Base-by-base conservation (phyloP, 2,329 filamentous ascomycete genomes). In the Plectosphaerella plurivora region DNA sequence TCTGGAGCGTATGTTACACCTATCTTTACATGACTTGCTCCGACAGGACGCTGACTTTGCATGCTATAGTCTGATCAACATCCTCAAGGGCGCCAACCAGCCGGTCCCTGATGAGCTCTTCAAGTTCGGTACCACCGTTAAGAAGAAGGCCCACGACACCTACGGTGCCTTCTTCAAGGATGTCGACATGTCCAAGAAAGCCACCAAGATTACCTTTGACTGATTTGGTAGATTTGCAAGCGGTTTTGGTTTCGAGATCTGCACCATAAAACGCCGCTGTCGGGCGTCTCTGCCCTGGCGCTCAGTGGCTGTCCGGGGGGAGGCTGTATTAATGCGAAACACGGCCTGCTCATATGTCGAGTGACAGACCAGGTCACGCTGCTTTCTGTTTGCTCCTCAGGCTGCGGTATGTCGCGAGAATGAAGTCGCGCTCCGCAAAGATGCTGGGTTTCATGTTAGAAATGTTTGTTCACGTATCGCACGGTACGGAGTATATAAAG, bases 161-260 rank as follows among this genome's bases (percentile, higher is more conserved):
- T 99, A 97, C 66, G 94, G 94, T 53, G 91, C 91, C 33, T 97
- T 97, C 68, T 96, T 89, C 79, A 96, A 94, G 73, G 91, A 97
- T 62, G 85, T 89, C 9, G 88, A 90, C 62, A 86, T 86, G 69
- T 89, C 82, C 68, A 88, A 93, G 73, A 87, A 89, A 70, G 86
- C 89, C 25, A 94, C 88, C 53, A 97, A 96, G 78, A 96, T 97
- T 67, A 92, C 84, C 46, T 97, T 97, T 74, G 91, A 96, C 64
- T 81, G 68, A 55, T 47, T 22, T 12, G 28, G 28, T 33, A 33
- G 28, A 33, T 33, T 33, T 33, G 28, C 28, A 12, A 33, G 28
- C 11, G 8, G 28, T 9, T 33, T 33, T 9, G 11, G 28, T 33
- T 33, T 33, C 28, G 28, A 33, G 28, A 33, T 57, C 63, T 65